Conservation (phyloP, 2,329 filamentous ascomycete species). For the Neonectria ditissima region DNA sequence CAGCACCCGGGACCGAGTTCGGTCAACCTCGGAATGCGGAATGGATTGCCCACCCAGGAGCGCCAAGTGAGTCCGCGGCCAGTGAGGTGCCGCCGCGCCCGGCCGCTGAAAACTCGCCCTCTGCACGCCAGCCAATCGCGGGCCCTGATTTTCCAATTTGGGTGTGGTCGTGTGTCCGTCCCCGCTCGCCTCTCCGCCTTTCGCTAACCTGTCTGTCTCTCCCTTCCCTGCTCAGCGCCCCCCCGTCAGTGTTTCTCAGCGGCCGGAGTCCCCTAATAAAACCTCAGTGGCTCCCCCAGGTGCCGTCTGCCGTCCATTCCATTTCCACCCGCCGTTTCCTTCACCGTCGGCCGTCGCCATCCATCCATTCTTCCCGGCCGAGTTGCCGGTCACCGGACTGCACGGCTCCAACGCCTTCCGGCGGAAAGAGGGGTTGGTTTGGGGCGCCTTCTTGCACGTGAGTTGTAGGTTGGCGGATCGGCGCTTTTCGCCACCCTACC, state of each 20-base stretch:
- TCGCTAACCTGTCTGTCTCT: background rate
- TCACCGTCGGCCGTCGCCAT: conserved; percentile 8
- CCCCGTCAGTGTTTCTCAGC: background rate
- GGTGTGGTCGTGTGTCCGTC: conserved; percentile 21
- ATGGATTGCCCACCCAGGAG: conserved; percentile 9
- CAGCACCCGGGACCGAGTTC: conserved; percentile 28
- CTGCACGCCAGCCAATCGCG: conserved; percentile 42
- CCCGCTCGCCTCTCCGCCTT: conserved; percentile 1
- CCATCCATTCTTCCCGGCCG: conserved; percentile 31
- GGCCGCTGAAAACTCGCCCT: conserved; percentile 19
- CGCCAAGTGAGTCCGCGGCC: background rate
- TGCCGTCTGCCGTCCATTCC: background rate
- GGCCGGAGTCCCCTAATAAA: too few species aligned
- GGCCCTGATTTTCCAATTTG: conserved; percentile 45
- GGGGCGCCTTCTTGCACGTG: background rate
- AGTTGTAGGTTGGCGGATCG: background rate
- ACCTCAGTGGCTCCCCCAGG: background rate
- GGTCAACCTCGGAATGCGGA: conserved; percentile 43
- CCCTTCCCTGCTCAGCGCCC: background rate
- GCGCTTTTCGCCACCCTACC: background rate
- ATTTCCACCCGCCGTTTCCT: background rate
- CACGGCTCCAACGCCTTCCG: background rate
- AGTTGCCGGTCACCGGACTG: conserved; percentile 21
- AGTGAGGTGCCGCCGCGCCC: background rate
- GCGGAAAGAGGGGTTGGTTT: background rate